These are phyloP conservation scores for Micractinium conductrix DNA, from an alignment of 139 green algal genomes.

Conservation along the genomic window DNA sequence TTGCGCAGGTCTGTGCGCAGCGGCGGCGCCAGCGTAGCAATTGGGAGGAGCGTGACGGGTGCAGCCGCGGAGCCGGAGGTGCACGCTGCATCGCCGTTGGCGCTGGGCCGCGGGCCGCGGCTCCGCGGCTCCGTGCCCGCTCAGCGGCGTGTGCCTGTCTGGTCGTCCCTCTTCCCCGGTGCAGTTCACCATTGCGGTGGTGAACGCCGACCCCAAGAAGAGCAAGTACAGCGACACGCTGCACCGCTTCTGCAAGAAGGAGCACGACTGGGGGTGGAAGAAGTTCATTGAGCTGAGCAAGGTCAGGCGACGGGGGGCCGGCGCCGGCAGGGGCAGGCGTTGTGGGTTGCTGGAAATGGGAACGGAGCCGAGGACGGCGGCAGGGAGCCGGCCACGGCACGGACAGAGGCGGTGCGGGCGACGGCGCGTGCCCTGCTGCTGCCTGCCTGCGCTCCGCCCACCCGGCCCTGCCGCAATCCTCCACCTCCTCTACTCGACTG, in stretches of 20 bases:
- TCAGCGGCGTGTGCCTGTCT: no score
- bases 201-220: conserved; percentile 97
- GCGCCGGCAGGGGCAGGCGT: not conserved
- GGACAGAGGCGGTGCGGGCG: no score
- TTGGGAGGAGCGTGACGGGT: no score
- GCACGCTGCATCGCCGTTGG: no score
- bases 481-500: no score
- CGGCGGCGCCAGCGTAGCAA: no score
- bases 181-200: conserved; percentile 97
- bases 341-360: no score
- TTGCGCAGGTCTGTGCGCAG: conserved; percentile 76
- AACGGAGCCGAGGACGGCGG: no score
- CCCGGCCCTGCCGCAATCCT: no score
- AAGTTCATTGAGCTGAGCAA: conserved; percentile 97
- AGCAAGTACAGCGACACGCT: conserved; percentile 98
- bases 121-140: not conserved
- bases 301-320: conserved; percentile 44
- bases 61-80: no score
- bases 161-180: not conserved
- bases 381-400: no score
- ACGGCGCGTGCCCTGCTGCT: not conserved
- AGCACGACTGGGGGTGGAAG: conserved; percentile 99
- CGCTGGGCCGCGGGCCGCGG: not conserved
- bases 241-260: conserved; percentile 99
- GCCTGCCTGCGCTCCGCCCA: no score